Base-by-base conservation (phyloP, 768 basidiomycete species). In the Serendipita indica region DNA sequence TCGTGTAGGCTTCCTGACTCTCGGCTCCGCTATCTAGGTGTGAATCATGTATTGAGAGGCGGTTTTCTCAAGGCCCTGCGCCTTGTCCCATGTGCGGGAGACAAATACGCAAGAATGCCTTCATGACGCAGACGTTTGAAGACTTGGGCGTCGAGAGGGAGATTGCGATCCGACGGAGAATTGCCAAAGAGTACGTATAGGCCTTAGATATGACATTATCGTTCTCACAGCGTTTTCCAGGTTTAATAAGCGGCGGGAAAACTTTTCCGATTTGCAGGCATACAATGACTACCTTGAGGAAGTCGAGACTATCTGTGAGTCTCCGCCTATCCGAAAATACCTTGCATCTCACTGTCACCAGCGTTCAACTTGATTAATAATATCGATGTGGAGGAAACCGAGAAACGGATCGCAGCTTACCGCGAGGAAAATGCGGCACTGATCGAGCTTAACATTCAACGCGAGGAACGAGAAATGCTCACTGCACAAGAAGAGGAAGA, bases 231-330 rank as follows among this genome's bases (percentile, higher is more conserved):
- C 37, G 12, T 37, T 28, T 2, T 16, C 3, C 62, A 97, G 93
- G 64, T 98, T 98, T 69, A 98, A 98, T 71, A 97, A 97, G 71
- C 79, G 84, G 30, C 73, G 82, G 39, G 89, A 93, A 58, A 96
- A 99, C 69, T 99, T 99, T 67, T 70, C 72, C 0, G 82, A 84
- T 67, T 74, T 89, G 39, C 76, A 79, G 10, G 75, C 79, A 14
- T 97, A 93, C 70, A 96, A 99, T 65, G 87, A 98, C 67, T 98
- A 98, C 67, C 78, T 99, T 10, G 92, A 99, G 70, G 82, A 89
- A 68, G 91, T 93, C 2, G 94, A 99, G 71, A 89, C 96, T 65
- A 84, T 97, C 63, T 80, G 83, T 82, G 62, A 67, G 81, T 67
- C 6, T 6, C 5, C 25, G 58, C 28, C 10, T 12, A 25, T 10